Evolutionary conservation across 2,329 filamentous ascomycete species (phyloP), one percentile per base, ranked within the genome.

Genomic region (Botryotinia globosa): DNA sequence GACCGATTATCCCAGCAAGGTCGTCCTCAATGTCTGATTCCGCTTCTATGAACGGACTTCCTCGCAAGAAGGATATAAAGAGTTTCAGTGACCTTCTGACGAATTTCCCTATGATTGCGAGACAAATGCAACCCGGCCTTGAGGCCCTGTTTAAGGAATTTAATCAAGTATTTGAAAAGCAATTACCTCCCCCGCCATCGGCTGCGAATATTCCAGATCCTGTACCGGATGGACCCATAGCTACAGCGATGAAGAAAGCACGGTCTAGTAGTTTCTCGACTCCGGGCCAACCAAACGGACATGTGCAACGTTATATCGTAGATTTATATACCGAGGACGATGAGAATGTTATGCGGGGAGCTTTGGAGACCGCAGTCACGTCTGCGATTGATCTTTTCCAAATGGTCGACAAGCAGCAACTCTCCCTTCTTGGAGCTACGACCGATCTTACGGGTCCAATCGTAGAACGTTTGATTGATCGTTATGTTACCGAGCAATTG

Each of bases 331-430:
- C 93, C 65, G 93, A 96, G 77, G 94, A 97, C 73, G 94, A 98
- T 77, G 96, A 98, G 81, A 92, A 97, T 77, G 87, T 94, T 44
- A 95, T 99, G 91, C 88, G 95, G 72, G 90, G 90, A 34, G 94
- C 94, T 25, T 84, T 98, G 22, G 96, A 99, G 82, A 97, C 93
- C 1, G 94, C 95, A 1, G 93, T 99, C 18, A 97, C 94, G 16
- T 89, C 92, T 16, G 96, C 94, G 0, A 98, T 99, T 76, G 96
- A 99, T 79, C 86, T 98, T 1, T 99, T 99, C 77, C 95, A 98
- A 79, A 90, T 91, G 74, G 95, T 99, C 9, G 96, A 99, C 81
- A 97, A 97, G 81, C 93, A 97, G 78, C 96, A 98, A 79, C 85
- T 99, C 42, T 98, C 95, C 4, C 86, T 97, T 51, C 86, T 99